Percentiles rank a stretch among this genome's conserved stretches.
Evolutionary conservation across 2,329 filamentous ascomycete genomes (phyloP).

Genomic region (Nigrograna mackinnonii): DNA sequence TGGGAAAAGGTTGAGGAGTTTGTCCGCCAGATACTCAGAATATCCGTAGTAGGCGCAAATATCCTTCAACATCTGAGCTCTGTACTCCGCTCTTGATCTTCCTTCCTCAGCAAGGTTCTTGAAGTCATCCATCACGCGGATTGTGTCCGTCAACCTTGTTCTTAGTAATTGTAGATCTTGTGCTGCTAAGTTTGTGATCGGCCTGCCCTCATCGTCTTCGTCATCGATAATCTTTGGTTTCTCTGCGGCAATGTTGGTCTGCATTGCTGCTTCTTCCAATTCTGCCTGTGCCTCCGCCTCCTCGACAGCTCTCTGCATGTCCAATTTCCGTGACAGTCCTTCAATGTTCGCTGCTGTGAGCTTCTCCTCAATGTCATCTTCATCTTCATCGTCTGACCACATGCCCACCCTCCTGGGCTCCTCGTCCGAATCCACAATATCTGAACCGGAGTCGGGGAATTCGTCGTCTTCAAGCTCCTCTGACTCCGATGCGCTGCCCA

Average conservation of each 20-base stretch:
- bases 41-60: slow-evolving; percentile 98
- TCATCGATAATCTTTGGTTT: slow-evolving; percentile 67
- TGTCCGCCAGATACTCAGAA: slow-evolving; percentile 91
- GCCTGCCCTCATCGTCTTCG: slow-evolving; percentile 61
- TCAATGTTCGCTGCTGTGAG: slow-evolving; percentile 96
- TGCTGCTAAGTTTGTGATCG: slow-evolving; percentile 63
- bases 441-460: slow-evolving; percentile 43
- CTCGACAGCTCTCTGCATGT: slow-evolving; percentile 75
- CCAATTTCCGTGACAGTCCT: slow-evolving; percentile 83
- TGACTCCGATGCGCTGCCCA: slow-evolving; percentile 41
- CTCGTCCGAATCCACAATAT: slow-evolving; percentile 67
- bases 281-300: slow-evolving; percentile 84
- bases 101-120: slow-evolving; percentile 77
- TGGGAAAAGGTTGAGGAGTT: slow-evolving; percentile 90
- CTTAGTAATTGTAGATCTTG: slow-evolving; percentile 90
- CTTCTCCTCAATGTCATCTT: slow-evolving; percentile 85
- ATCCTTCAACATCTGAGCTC: slow-evolving; percentile 82
- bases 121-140: slow-evolving; percentile 90
- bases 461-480: slow-evolving; percentile 44
- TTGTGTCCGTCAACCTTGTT: slow-evolving; percentile 87
- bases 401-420: slow-evolving; percentile 60
- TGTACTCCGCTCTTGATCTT: slow-evolving; percentile 86
- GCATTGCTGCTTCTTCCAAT: slow-evolving; percentile 79
- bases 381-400: slow-evolving; percentile 97
- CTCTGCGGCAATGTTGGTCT: slow-evolving; percentile 90